Base-by-base conservation (phyloP, 2,329 filamentous ascomycete species). In the Colletotrichum lini region DNA sequence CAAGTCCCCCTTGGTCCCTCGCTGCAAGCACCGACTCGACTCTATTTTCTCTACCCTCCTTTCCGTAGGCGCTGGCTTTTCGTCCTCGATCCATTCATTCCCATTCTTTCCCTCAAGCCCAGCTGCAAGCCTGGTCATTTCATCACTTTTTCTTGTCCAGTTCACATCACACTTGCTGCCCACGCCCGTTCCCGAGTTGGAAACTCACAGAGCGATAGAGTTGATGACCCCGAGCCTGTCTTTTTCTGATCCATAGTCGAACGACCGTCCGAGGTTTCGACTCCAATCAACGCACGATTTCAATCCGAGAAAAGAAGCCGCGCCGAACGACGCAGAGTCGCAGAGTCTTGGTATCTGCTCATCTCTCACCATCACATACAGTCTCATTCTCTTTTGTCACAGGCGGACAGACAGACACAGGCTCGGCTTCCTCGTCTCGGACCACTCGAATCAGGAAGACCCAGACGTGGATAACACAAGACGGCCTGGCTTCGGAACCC, bases 11-110 rank as follows among this genome's bases (percentile, higher is more conserved):
- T 64, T 59, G 58, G 65, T 64, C 59, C 65, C 65, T 64, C 69
- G 65, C 53, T 70, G 49, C 47, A 52, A 62, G 63, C 67, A 61
- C 50, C 65, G 47, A 69, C 38, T 65, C 50, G 54, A 66, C 54
- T 72, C 70, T 72, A 65, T 66, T 70, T 72, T 58, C 67, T 72
- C 70, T 70, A 70, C 61, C 70, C 66, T 73, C 68, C 71, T 67
- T 70, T 71, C 73, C 62, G 72, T 77, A 77, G 75, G 75, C 76
- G 76, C 76, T 76, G 75, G 75, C 72, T 74, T 73, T 70, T 75
- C 73, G 72, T 75, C 74, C 67, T 75, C 59, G 73, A 73, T 76
- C 76, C 76, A 78, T 74, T 76, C 74, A 74, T 74, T 74, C 73
- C 61, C 67, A 61, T 60, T 67, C 67, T 57, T 58, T 73, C 60